phyloP scores from a whole-genome alignment of 2,329 filamentous ascomycete genomes.

The Lachnellula hyalina region DNA sequence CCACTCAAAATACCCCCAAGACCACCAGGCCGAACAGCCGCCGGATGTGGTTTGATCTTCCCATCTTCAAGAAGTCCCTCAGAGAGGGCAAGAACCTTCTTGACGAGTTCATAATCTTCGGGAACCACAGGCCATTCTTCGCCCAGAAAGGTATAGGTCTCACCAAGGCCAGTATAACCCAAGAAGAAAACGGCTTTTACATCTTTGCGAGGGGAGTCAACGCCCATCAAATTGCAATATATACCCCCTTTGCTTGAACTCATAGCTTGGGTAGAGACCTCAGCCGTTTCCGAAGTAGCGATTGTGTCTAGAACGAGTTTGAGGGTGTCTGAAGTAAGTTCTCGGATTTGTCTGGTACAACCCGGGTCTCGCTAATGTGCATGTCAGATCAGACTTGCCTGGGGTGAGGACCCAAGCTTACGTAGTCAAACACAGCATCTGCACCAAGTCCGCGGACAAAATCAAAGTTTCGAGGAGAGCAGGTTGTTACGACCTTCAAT shows the following conservation, averaged over 20 bases:
- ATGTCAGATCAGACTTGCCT: background rate
- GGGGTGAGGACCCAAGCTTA: background rate
- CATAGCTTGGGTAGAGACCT: constrained; percentile 18
- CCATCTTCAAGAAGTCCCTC: constrained; percentile 31
- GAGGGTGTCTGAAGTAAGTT: constrained; percentile 36
- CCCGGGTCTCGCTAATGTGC: constrained; percentile 31
- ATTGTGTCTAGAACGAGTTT: constrained; percentile 18
- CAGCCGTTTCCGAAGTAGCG: constrained; percentile 6
- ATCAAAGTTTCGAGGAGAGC: constrained; percentile 42
- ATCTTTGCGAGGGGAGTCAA: constrained; percentile 16
- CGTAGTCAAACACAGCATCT: constrained; percentile 44
- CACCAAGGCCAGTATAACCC: constrained; percentile 37
- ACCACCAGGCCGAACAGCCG: constrained; percentile 11
- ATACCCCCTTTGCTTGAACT: constrained; percentile 19
- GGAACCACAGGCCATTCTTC: constrained; percentile 10
- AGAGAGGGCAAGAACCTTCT: constrained; percentile 32
- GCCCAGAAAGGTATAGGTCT: constrained; percentile 25
- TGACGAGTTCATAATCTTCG: constrained; percentile 31
- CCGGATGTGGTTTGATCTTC: constrained; percentile 31
- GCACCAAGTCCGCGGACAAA: constrained; percentile 42
- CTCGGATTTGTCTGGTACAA: constrained; percentile 39
- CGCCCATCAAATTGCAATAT: constrained; percentile 49
- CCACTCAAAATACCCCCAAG: constrained; percentile 13
- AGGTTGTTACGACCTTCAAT: constrained; percentile 37
- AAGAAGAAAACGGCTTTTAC: constrained; percentile 31